Evolutionary conservation across 1,284 basidiomycete genomes (phyloP), one percentile per base, ranked within the genome.

Genomic region (Ceratobasidium papillatum): DNA sequence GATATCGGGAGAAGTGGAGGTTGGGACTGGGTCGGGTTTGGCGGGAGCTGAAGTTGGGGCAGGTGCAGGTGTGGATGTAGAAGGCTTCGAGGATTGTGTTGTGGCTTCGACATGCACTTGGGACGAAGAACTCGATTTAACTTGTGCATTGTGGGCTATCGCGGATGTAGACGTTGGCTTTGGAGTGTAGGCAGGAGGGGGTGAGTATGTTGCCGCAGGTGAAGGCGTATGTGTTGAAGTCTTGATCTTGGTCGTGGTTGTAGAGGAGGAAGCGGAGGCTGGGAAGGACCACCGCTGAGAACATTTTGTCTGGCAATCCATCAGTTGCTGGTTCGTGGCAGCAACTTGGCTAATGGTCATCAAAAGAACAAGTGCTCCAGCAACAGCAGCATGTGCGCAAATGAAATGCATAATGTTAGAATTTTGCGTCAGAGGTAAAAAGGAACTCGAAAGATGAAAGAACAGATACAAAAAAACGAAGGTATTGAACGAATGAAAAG

Each of bases 391-490:
- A 8, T 30, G 49, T 19, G 43, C 36, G 25, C 30, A 43, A 51
- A 25, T n/a, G 45, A 64, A 64, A 64, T 47, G 62, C 62, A 64
- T 64, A n/a, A 4, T 63, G 38, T 9, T 9, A 63, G 45, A 38
- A 3, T 45, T 27, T 5, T n/a, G n/a, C n/a, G n/a, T n/a, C n/a
- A n/a, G 25, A 27, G 36, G 4, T 47, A 19, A 25, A 45, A 25
- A 12, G 1, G 41, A 63, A 43, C 9, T 8, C 25, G 51, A 7
- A 30, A 27, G 25, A 4, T 36, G 25, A 36, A 17, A 19, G 32
- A 4, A 14, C 11, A 19, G 47, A 49, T 11, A 19, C 47, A n/a
- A 58, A 58, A 25, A 30, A 58, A 52, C 14, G 51, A 30, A 27
- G 38, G 45, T 43, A 38, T 14, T 47, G 41, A 32, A 56, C 41